These are phyloP conservation scores for Saccharata proteae DNA, from an alignment of 2,329 filamentous ascomycete species.

Conservation along the genomic window DNA sequence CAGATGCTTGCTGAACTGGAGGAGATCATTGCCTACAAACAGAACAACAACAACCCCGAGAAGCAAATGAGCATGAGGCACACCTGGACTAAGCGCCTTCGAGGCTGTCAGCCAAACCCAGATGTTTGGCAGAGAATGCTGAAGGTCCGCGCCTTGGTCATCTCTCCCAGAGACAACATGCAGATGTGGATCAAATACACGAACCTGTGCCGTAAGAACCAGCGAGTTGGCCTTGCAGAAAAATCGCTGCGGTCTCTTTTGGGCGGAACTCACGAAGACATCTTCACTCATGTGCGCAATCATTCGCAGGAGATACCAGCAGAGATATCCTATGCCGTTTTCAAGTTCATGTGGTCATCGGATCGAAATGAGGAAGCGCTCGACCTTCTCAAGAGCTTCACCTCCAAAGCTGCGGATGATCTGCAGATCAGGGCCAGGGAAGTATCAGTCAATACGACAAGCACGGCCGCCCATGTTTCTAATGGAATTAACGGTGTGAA, in stretches of 20 bases:
- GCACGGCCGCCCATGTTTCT: too few relatives aligned
- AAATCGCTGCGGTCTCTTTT: conserved; percentile 90
- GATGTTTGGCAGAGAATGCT: conserved; percentile 99
- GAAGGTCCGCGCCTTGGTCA: conserved; percentile 83
- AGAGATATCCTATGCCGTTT: conserved; percentile 86
- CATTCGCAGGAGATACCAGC: conserved; percentile 44
- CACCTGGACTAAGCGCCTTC: conserved; percentile 91
- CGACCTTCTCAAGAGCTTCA: conserved; percentile 50
- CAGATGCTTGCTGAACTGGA: conserved; percentile 99
- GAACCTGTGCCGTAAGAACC: conserved; percentile 93
- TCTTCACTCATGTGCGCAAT: conserved; percentile 23
- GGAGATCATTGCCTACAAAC: conserved; percentile 96
- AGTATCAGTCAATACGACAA: conserved; percentile 22
- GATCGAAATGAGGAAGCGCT: conserved; percentile 31
- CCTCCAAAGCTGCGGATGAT: conserved; percentile 46
- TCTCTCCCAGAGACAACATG: conserved; percentile 83
- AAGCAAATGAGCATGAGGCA: conserved; percentile 84
- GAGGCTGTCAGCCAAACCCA: conserved; percentile 91
- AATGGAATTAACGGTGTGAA: conserved; percentile 34
- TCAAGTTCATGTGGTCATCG: conserved; percentile 93
- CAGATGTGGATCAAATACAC: conserved; percentile 99
- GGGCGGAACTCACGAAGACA: conserved; percentile 49
- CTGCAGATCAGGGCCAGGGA: conserved; percentile 31
- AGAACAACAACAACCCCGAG: conserved; percentile 63
- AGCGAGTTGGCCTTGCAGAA: conserved; percentile 86